Evolutionary conservation across 2,329 filamentous ascomycete species (phyloP).

Genomic region (Epicoccum sorghinum): DNA sequence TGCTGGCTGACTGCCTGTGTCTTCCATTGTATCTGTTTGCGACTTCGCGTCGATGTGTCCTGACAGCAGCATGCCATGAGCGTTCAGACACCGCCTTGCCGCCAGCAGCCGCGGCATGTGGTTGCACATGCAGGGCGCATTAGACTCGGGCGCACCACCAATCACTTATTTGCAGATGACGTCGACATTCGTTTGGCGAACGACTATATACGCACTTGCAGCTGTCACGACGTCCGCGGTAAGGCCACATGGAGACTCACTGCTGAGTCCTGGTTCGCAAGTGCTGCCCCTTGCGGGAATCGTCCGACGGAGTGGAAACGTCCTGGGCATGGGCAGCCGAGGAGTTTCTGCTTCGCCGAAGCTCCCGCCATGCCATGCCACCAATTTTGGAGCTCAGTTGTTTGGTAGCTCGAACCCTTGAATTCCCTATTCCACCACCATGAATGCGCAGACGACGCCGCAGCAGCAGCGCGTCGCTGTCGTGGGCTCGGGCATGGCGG

Average conservation of each 20-base stretch:
- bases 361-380: slow-evolving; percentile 2
- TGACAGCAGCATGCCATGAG: background rate
- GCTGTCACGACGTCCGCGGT: background rate
- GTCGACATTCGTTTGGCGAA: background rate
- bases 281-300: slow-evolving; percentile 11
- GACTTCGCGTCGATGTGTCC: background rate
- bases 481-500: slow-evolving; percentile 58
- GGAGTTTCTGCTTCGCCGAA: background rate
- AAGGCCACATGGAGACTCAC: background rate
- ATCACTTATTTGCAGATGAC: slow-evolving; percentile 1
- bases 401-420: background rate
- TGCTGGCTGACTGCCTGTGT: slow-evolving; percentile 20
- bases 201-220: background rate
- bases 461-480: slow-evolving; percentile 47
- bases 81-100: background rate
- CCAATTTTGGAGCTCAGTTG: background rate
- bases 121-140: slow-evolving; percentile 2
- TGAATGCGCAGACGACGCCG: background rate
- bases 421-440: too few species aligned
- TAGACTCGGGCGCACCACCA: background rate
- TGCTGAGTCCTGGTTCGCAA: background rate
- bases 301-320: slow-evolving; percentile 7
- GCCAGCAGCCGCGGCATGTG: background rate
- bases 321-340: slow-evolving; percentile 1
- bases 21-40: background rate